phyloP scores from a whole-genome alignment of 164 flowering plant species.

The Kingdonia uniflora region DNA sequence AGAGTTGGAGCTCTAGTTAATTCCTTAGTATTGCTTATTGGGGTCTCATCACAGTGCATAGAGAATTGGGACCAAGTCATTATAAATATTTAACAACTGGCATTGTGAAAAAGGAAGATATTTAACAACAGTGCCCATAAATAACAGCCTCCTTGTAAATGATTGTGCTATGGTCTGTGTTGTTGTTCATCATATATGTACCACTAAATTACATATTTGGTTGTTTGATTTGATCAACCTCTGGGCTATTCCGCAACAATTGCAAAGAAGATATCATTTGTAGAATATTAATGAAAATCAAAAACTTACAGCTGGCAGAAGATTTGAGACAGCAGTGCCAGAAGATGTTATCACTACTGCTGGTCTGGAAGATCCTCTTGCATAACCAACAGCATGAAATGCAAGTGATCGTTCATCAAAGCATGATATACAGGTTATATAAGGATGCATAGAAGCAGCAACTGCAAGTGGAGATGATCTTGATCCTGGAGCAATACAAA shows the following conservation, averaged over 20 bases:
- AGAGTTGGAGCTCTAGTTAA: too few species aligned
- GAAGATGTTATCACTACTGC: slow-evolving; percentile 91
- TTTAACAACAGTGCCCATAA: too few species aligned
- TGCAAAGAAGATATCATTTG: background rate
- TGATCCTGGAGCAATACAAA: slow-evolving; percentile 98
- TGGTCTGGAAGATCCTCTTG: slow-evolving; percentile 68
- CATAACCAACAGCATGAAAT: slow-evolving; percentile 93
- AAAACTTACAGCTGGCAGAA: slow-evolving; percentile 83
- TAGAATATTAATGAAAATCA: slow-evolving; percentile 1
- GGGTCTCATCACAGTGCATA: too few species aligned
- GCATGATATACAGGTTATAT: slow-evolving; percentile 63
- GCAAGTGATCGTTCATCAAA: slow-evolving; percentile 92
- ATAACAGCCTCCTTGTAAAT: too few species aligned
- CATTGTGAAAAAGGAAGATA: too few species aligned
- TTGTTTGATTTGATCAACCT: too few species aligned
- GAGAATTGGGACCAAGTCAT: too few species aligned
- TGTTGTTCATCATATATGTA: too few species aligned
- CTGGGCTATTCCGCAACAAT: background rate
- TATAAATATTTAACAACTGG: too few species aligned
- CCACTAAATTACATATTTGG: too few species aligned
- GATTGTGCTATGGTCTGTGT: too few species aligned
- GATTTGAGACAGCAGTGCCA: slow-evolving; percentile 99
- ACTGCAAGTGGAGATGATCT: slow-evolving; percentile 92
- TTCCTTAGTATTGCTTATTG: too few species aligned
- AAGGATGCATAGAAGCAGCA: slow-evolving; percentile 78